These are phyloP conservation scores for Rubroboletus pulcherrimus DNA, from an alignment of 768 basidiomycete genomes.

Conservation along the genomic window DNA sequence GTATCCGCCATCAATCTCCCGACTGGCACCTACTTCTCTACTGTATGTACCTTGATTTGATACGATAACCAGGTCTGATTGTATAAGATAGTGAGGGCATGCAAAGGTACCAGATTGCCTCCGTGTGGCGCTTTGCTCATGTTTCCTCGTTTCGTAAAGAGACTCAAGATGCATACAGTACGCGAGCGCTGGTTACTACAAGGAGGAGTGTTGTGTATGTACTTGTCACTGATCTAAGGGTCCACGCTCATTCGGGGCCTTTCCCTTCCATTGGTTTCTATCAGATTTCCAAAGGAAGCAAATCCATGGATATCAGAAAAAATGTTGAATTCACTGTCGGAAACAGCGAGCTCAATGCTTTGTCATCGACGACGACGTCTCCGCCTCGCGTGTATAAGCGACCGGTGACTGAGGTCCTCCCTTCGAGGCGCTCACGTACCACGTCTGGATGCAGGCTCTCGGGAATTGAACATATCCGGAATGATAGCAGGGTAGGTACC, in stretches of 20 bases:
- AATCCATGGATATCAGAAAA: neutral
- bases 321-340: neutral
- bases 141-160: neutral
- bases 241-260: neutral
- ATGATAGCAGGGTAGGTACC: neutral
- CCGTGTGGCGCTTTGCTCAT: slow-evolving; percentile 11
- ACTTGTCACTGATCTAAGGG: neutral
- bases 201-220: neutral
- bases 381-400: no score
- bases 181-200: neutral
- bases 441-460: neutral
- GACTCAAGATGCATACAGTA: neutral
- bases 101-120: slow-evolving; percentile 16
- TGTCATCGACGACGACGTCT: neutral
- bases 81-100: neutral
- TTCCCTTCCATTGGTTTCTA: neutral
- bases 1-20: neutral
- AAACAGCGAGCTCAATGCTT: neutral
- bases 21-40: neutral
- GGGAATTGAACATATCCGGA: neutral
- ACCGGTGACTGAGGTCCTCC: neutral
- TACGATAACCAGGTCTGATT: neutral
- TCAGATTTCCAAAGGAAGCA: neutral
- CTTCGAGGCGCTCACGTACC: neutral
- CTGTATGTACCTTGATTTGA: neutral